Evolutionary conservation across 2,329 filamentous ascomycete genomes (phyloP), one percentile per base, ranked within the genome.

Genomic region (Cladobotryum mycophilum): DNA sequence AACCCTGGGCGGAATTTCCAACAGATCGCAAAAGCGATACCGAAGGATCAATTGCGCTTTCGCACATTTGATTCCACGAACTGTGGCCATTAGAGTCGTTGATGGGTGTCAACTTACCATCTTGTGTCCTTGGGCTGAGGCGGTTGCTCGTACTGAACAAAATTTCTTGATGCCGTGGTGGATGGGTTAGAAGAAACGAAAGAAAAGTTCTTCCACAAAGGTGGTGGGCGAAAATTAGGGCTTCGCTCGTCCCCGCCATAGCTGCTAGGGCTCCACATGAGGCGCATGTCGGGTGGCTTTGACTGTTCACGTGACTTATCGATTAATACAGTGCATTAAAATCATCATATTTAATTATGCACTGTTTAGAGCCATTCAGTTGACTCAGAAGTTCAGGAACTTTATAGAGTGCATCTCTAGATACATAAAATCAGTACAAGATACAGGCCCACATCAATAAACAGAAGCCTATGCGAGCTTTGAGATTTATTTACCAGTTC

Each of bases 51-150:
- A 66, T 61, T 64, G 60, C 59, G 58, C 62, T 52, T 50, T 58
- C 55, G 59, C 63, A 58, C 63, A 64, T 58, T 64, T 64, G 63
- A 66, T 59, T 65, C 61, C 61, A 61, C 60, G 64, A 59, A 61
- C 64, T 68, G 62, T 67, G 65, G 68, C 68, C 63, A 63, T 70
- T 59, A 68, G 66, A 69, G 66, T 64, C 59, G 57, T 64, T 41
- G 58, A 57, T 56, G 57, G 53, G 57, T 61, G 35, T 61, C 44
- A 61, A 70, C 70, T 72, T 64, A 72, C 70, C 70, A 72, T 72
- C 60, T 70, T 72, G 67, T 57, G 61, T 66, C 48, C 56, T 60
- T 64, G 61, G 62, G 63, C 65, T 60, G 52, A 53, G 64, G 55
- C 69, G 63, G 64, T 69, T 61, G 61, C 60, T 60, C 60, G 59